Conservation (phyloP, 306 rosid species). For the Albizia julibrissin region DNA sequence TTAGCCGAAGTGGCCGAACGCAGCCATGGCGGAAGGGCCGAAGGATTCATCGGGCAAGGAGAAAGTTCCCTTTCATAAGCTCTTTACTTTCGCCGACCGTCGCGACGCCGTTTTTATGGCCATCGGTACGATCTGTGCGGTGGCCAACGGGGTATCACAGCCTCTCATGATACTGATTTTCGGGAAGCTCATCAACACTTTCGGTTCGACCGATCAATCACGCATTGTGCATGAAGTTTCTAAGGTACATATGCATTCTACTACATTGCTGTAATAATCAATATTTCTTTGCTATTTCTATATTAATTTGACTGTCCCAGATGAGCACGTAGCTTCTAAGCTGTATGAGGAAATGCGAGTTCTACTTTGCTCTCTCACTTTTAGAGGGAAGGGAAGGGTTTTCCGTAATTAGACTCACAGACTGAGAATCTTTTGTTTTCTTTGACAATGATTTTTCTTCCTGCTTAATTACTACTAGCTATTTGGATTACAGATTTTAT, state of each 20-base stretch:
- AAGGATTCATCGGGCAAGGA: slow-evolving; percentile 7
- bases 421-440: background rate
- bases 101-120: slow-evolving; percentile 56
- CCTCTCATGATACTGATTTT: slow-evolving; percentile 75
- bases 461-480: background rate
- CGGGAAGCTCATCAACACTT: slow-evolving; percentile 60
- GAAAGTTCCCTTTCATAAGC: slow-evolving; percentile 57
- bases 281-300: background rate
- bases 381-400: background rate
- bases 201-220: slow-evolving; percentile 47
- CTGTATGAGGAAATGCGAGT: background rate
- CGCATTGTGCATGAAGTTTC: slow-evolving; percentile 46
- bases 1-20: background rate
- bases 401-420: background rate
- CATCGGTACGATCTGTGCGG: slow-evolving; percentile 54
- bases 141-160: slow-evolving; percentile 58
- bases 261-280: background rate
- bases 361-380: background rate
- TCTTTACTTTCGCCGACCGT: slow-evolving; percentile 70
- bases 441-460: background rate
- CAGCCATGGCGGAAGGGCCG: background rate
- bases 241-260: slow-evolving; percentile 44
- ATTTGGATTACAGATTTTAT: background rate
- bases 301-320: background rate
- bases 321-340: background rate